Percentiles rank a stretch among this genome's conserved stretches.
Evolutionary conservation across 495 filamentous ascomycete species (phyloP).

Genomic region (Aspergillus incahuasiensis): DNA sequence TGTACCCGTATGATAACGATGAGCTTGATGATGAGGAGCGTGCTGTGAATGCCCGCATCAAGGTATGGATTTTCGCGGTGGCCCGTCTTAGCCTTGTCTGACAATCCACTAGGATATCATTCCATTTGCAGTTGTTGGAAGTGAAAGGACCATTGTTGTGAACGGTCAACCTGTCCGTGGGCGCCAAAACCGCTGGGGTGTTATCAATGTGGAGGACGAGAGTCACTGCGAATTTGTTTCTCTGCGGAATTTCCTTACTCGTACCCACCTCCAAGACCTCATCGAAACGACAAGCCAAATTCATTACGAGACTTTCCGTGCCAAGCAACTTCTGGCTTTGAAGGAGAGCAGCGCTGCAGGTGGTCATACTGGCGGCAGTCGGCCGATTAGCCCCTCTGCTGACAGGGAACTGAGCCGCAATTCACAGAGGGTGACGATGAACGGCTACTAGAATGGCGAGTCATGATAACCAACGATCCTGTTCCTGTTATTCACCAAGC

Average conservation of each 20-base stretch:
- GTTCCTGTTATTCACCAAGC: conserved; percentile 11
- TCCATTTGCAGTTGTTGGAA: conserved; percentile 96
- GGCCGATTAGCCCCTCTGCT: conserved; percentile 90
- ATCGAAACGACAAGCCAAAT: conserved; percentile 99
- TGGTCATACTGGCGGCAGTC: conserved; percentile 59
- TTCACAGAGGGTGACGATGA: conserved; percentile 96
- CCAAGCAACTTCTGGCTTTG: conserved; percentile 94
- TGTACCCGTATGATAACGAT: conserved; percentile 99
- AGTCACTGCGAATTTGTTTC: conserved; percentile 99
- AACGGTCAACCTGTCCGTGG: conserved; percentile 97
- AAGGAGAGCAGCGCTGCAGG: conserved; percentile 93
- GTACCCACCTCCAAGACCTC: conserved; percentile 93
- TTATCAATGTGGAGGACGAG: conserved; percentile 99
- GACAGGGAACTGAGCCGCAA: conserved; percentile 94
- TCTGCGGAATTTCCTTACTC: conserved; percentile 93
- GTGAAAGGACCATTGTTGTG: conserved; percentile 95
- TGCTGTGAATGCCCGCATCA: conserved; percentile 88
- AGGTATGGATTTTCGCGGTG: conserved; percentile 50
- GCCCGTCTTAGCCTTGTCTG: conserved; percentile 14
- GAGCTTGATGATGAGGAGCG: conserved; percentile 97
- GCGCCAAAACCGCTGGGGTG: conserved; percentile 97
- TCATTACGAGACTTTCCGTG: conserved; percentile 99
- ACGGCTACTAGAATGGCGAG: conserved; percentile 69
- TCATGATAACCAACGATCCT: conserved; percentile 8
- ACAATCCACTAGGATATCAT: conserved; percentile 69